Percentiles rank a stretch among this genome's conserved stretches.
Evolutionary conservation across 306 rosid genomes (phyloP).

Genomic region (Ammopiptanthus mongolicus): DNA sequence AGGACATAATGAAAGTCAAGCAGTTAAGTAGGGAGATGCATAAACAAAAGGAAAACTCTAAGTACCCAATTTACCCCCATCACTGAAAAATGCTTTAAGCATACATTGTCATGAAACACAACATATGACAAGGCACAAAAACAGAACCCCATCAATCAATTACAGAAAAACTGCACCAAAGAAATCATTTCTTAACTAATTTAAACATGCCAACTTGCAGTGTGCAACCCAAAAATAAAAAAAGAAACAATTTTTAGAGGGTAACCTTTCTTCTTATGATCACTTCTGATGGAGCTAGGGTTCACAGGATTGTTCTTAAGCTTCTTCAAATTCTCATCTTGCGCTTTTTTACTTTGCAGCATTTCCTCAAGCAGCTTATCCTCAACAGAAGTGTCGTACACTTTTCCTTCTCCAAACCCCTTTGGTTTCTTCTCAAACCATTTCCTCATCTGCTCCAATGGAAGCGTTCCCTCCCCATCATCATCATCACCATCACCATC

Average conservation of each 20-base stretch:
- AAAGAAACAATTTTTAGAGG: neutral
- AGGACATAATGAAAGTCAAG: neutral
- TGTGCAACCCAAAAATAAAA: neutral
- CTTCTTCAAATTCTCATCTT: slow-evolving; percentile 47
- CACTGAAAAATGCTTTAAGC: neutral
- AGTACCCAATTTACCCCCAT: neutral
- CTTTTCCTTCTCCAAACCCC: slow-evolving; percentile 81
- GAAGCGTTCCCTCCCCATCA: slow-evolving; percentile 42
- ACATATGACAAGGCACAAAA: neutral
- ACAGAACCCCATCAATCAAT: neutral
- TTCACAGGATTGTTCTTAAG: slow-evolving; percentile 37
- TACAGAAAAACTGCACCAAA: neutral
- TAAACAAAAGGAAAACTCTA: neutral
- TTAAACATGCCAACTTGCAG: neutral
- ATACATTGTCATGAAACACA: neutral
- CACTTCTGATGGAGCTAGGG: slow-evolving; percentile 14
- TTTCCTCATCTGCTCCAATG: slow-evolving; percentile 48
- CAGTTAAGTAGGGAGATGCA: neutral
- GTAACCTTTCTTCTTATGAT: slow-evolving; percentile 43
- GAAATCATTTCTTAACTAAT: neutral
- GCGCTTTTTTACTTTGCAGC: slow-evolving; percentile 44
- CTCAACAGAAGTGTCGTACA: slow-evolving; percentile 71
- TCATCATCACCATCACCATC: slow-evolving; percentile 22
- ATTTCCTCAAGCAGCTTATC: slow-evolving; percentile 81
- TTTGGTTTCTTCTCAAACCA: slow-evolving; percentile 62